A percentile compares a stretch with the other conserved stretches of the same genome.
These are phyloP conservation scores for Macrotyloma uniflorum DNA, from an alignment of 306 rosid species.

Conservation along the genomic window DNA sequence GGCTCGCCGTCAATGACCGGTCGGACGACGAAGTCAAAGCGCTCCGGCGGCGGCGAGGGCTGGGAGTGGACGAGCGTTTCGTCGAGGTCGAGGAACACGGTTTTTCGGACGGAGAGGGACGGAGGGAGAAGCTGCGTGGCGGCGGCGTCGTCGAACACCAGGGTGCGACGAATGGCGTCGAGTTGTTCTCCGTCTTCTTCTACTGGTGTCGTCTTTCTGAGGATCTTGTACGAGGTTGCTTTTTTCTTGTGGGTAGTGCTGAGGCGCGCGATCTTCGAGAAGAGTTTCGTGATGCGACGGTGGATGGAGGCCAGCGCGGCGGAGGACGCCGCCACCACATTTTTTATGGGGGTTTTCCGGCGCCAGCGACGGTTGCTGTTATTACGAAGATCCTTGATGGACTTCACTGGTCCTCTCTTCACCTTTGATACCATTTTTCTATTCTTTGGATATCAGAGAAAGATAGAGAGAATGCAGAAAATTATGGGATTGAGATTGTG, in stretches of 20 bases:
- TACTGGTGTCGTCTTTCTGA: constrained; percentile 47
- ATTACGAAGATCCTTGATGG: constrained; percentile 55
- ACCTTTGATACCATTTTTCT: constrained; percentile 71
- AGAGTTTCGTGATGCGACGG: constrained; percentile 75
- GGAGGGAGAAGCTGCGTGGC: constrained; percentile 46
- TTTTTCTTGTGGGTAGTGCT: constrained; percentile 46
- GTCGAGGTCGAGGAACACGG: constrained; percentile 82
- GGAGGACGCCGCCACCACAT: constrained; percentile 54
- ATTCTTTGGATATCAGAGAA: not conserved
- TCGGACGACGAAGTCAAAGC: constrained; percentile 72
- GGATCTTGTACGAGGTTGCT: constrained; percentile 52
- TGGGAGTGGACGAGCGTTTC: constrained; percentile 81
- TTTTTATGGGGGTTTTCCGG: constrained; percentile 61
- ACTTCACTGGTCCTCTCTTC: constrained; percentile 59
- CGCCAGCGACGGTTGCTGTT: constrained; percentile 56
- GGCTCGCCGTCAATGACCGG: constrained; percentile 69
- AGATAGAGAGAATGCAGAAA: not conserved
- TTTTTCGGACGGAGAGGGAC: constrained; percentile 35
- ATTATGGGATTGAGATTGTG: not conserved
- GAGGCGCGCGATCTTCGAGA: constrained; percentile 61
- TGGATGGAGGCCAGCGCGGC: constrained; percentile 65
- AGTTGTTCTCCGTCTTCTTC: not conserved
- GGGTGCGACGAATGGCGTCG: constrained; percentile 43
- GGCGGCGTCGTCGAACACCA: constrained; percentile 43
- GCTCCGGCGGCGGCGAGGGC: constrained; percentile 55